Conservation (phyloP, 2,329 filamentous ascomycete genomes). For the Chrysoporthe cubensis region DNA sequence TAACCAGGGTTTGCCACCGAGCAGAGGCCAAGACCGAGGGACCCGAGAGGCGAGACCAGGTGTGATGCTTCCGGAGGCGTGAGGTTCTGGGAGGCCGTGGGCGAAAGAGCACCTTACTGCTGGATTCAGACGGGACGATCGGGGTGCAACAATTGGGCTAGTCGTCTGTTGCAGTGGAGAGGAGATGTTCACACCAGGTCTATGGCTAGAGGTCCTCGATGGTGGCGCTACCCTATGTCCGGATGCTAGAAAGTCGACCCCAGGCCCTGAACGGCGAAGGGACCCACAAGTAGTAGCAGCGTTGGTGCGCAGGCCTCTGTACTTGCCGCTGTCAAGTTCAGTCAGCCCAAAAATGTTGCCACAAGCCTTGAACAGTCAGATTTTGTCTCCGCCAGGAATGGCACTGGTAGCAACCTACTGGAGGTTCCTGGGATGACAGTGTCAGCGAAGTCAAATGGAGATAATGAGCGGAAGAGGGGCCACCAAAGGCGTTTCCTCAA, state of each 20-base stretch:
- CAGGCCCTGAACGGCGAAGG: slow-evolving; percentile 7
- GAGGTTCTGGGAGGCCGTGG: slow-evolving; percentile 2
- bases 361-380: slow-evolving; percentile 3
- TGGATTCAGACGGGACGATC: slow-evolving; percentile 4
- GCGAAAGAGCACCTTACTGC: slow-evolving; percentile 5
- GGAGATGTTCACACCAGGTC: slow-evolving; percentile 4
- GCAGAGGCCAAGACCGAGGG: slow-evolving; percentile 7
- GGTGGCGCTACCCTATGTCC: slow-evolving; percentile 18
- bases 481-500: not conserved
- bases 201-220: slow-evolving; percentile 10
- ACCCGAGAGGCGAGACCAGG: slow-evolving; percentile 7
- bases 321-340: slow-evolving; percentile 8
- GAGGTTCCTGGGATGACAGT: not conserved
- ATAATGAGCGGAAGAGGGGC: not conserved
- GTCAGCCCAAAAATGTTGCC: slow-evolving; percentile 11
- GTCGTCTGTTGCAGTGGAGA: slow-evolving; percentile 17
- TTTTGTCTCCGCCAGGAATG: not conserved
- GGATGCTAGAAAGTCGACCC: slow-evolving; percentile 8
- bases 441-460: not conserved
- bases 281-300: slow-evolving; percentile 11
- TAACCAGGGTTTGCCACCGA: slow-evolving; percentile 1
- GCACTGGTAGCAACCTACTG: slow-evolving; percentile 12
- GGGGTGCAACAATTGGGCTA: slow-evolving; percentile 10
- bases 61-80: not conserved
- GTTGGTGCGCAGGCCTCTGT: slow-evolving; percentile 12